phyloP scores from a whole-genome alignment of 2,329 filamentous ascomycete genomes.

The Aureobasidium sp. region DNA sequence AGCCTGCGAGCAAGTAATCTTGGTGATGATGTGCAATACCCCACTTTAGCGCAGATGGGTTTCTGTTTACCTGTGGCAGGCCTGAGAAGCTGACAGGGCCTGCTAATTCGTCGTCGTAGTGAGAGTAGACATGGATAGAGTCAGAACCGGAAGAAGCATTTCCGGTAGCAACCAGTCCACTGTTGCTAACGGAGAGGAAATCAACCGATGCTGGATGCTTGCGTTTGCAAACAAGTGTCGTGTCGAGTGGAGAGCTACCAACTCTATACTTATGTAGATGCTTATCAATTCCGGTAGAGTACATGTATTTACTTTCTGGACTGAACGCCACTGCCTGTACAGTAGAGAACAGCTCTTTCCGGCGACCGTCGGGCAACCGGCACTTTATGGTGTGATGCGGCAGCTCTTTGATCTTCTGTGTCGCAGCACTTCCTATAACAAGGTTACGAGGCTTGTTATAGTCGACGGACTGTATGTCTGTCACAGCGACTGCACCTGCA shows the following conservation, averaged over 20 bases:
- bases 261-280: constrained; percentile 11
- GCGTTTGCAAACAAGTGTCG: constrained; percentile 18
- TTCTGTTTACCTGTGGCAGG: neutral
- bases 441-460: constrained; percentile 54
- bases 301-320: constrained; percentile 35
- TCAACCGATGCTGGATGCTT: constrained; percentile 42
- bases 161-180: constrained; percentile 41
- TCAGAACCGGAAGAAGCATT: constrained; percentile 18
- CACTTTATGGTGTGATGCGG: constrained; percentile 43
- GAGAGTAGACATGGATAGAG: constrained; percentile 27
- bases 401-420: constrained; percentile 41
- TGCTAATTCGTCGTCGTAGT: neutral
- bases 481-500: constrained; percentile 48
- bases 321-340: constrained; percentile 48
- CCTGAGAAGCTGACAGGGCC: constrained; percentile 11
- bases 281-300: constrained; percentile 23
- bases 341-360: constrained; percentile 47
- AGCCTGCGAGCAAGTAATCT: constrained; percentile 46
- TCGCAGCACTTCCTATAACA: constrained; percentile 40
- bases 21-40: constrained; percentile 30
- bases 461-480: constrained; percentile 48
- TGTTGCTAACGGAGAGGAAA: constrained; percentile 39
- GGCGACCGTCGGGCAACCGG: constrained; percentile 36
- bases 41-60: constrained; percentile 42
- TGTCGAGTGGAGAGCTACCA: neutral